Evolutionary conservation across 2,329 filamentous ascomycete species (phyloP), one percentile per base, ranked within the genome.

Genomic region (Phyllosticta citriasiana): DNA sequence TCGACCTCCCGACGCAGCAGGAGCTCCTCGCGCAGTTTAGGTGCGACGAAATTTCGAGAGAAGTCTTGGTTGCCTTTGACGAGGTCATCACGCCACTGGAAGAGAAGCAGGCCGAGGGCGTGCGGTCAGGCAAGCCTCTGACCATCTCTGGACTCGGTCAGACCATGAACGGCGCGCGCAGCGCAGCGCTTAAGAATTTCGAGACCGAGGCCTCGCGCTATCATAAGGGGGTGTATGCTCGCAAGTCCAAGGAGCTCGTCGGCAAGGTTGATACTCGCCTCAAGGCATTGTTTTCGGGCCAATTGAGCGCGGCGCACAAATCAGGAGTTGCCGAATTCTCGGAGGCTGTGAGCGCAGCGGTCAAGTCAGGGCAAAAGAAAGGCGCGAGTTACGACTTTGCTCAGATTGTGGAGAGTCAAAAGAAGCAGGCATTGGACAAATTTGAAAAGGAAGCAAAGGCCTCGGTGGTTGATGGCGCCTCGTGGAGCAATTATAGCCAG

Each of bases 11-110:
- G 3, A 97, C 94, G 0, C 94, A 99, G 73, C 94, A 99, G 76
- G 94, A 99, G 73, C 82, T 99, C 54, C 82, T 99, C 59, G 94
- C 94, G 10, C 94, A 99, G 73, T 99, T 97, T 78, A 86, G 94
- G 66, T 99, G 94, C 74, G 94, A 99, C 72, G 94, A 99, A 76
- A 99, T 99, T 62, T 84, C 91, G 50, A 84, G 92, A 65, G 93
- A 97, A 71, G 94, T 96, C 12, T 80, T 96, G 62, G 77, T 91
- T 52, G 82, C 80, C 2, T 99, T 99, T 67, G 94, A 99, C 68
- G 81, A 86, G 59, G 80, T 84, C n/a, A 87, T 99, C 63, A 72
- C 78, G 8, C 93, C 94, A 0, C 83, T 97, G 14, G 94, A 99
- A 74, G 88, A 94, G 67, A 84, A 88, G 72, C 93, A 97, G 74